phyloP scores from a whole-genome alignment of 129 eudicot genomes.

The Rutidosis leptorrhynchoides region DNA sequence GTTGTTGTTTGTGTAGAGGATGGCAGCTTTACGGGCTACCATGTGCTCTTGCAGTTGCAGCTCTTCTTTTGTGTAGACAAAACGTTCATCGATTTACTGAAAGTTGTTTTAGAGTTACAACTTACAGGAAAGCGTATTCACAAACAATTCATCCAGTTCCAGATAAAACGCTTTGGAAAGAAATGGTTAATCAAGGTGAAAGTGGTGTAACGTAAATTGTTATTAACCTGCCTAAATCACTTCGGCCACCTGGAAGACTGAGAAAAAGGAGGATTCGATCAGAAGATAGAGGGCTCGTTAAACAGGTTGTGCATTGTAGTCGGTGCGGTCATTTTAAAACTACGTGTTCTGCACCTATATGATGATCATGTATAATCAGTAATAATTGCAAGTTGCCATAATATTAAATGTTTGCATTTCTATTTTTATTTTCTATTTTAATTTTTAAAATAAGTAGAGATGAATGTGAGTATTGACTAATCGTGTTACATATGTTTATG shows the following conservation, averaged over 20 bases:
- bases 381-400: constrained; percentile 12
- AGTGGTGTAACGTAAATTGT: constrained; percentile 34
- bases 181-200: constrained; percentile 38
- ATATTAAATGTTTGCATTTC: neutral
- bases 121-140: too few relatives aligned
- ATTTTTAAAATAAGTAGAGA: constrained; percentile 25
- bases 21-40: too few relatives aligned
- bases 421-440: too few relatives aligned
- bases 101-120: too few relatives aligned
- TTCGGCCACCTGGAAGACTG: constrained; percentile 69
- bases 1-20: too few relatives aligned
- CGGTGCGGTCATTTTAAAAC: constrained; percentile 88
- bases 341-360: constrained; percentile 74
- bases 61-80: too few relatives aligned
- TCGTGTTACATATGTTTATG: constrained; percentile 10
- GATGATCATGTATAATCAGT: constrained; percentile 18
- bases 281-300: constrained; percentile 62
- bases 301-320: constrained; percentile 86
- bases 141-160: constrained; percentile 87
- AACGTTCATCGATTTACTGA: too few relatives aligned
- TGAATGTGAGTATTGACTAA: constrained; percentile 22
- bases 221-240: constrained; percentile 74
- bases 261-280: constrained; percentile 72
- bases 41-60: too few relatives aligned
- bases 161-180: constrained; percentile 65